Evolutionary conservation across 129 eudicot species (phyloP), one percentile per base, ranked within the genome.

Genomic region (Heracleum sosnowskyi): DNA sequence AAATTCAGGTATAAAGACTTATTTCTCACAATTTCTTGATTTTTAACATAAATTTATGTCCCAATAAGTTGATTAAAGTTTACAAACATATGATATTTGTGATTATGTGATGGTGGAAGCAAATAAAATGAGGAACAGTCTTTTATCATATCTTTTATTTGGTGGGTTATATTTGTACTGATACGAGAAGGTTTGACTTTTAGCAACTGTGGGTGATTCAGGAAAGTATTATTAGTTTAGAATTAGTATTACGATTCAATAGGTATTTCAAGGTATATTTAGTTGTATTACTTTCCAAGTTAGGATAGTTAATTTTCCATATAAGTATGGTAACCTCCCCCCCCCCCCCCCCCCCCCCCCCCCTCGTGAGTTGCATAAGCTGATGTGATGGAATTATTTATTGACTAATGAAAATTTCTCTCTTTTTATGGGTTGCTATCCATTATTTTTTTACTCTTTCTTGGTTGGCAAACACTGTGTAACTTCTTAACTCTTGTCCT

Each of bases 1-100:
- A 63, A 66, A 34, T 84, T 90, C 91, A 90, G 94, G 94, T 90
- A 64, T 71, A 11, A 64, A 16, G 31, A 10, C 24, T 64, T 57
- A 18, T 79, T 76, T 63, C 72, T 66, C 42, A 22, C 39, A 18
- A 47, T 69, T 51, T 31, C 26, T 33, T 13, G 60, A 17, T 66
- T 49, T 53, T 66, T 66, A 4, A 66, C 39, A 66, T 66, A 31
- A 2, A 28, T 12, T 66, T 66, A 31, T 69, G 45, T 69, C 29
- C 0, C 29, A 17, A 36, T 36, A 8, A 35, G 45, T 20, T 36
- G 42, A 69, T 35, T 69, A 18, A 20, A 34, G 10, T 36, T 36
- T 35, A 69, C 74, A 35, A 7, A 36, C 45, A 15, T 35, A 68
- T 33, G 40, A 11, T 55, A 29, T 60, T 60, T 26, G 31, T 24